These are phyloP conservation scores for Hyphopichia burtonii DNA, from an alignment of 1,139 yeast genomes.

Conservation along the genomic window DNA sequence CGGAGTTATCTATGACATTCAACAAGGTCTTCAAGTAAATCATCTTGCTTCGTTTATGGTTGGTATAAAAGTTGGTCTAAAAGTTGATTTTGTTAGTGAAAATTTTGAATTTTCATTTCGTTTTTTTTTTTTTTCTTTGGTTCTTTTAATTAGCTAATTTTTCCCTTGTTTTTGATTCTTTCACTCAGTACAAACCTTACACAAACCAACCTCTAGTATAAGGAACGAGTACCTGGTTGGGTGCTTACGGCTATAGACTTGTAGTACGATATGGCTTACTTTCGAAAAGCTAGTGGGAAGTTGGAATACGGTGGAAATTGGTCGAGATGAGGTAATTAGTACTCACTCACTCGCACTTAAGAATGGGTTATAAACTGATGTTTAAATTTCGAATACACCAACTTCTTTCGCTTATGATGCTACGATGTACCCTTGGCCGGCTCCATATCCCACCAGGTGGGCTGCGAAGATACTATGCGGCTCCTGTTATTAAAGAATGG, in stretches of 20 bases:
- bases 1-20: conserved; percentile 91
- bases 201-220: neutral
- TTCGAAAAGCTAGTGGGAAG: too few relatives aligned
- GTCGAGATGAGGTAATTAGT: too few relatives aligned
- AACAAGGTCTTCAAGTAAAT: conserved; percentile 83
- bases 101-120: neutral
- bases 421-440: too few relatives aligned
- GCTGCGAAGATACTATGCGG: neutral
- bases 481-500: conserved; percentile 19
- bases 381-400: too few relatives aligned
- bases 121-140: neutral
- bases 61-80: too few relatives aligned
- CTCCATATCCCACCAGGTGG: too few relatives aligned
- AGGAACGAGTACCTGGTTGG: too few relatives aligned
- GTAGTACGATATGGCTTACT: too few relatives aligned
- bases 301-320: too few relatives aligned
- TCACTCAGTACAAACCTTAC: neutral
- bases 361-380: neutral
- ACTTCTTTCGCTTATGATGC: too few relatives aligned
- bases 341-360: neutral
- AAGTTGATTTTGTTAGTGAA: neutral
- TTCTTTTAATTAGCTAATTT: too few relatives aligned
- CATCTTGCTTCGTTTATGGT: conserved; percentile 45
- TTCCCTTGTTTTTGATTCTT: neutral
- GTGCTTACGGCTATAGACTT: too few relatives aligned